Base-by-base conservation (phyloP, 208 protist species). In the Leishmania tropica region DNA sequence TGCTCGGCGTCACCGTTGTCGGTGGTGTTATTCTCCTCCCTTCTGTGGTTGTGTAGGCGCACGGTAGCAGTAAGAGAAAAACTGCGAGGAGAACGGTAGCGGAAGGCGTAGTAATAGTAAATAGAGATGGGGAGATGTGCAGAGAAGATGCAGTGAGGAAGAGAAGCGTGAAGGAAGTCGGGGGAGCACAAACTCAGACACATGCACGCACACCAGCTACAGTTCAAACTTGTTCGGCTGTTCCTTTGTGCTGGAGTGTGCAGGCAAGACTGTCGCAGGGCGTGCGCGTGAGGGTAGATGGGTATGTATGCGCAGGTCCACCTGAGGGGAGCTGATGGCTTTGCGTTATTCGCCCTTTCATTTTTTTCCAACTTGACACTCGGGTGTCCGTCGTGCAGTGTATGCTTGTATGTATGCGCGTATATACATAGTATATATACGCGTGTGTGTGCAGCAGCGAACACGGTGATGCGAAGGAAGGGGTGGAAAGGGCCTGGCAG, bases 401-500 rank as follows among this genome's bases (percentile, higher is more conserved):
- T 48, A 73, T 48, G 42, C 10, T 17, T 73, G 17, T 35, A 73
- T 48, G 24, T 10, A 24, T 48, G 5, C 28, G 7, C 37, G 13
- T 67, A 71, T 83, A 83, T 83, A 78, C n/a, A 40, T 62, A 62
- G 62, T 54, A 54, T 58, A 40, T 31, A 62, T 64, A 19, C 31
- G 40, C 31, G 15, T 81, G 47, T 51, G 58, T 53, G 40, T 70
- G 51, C 35, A 81, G 78, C 45, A 65, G 67, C 65, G 19, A 3
- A 28, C 45, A 47, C 24, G 79, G 54, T 37, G 11, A 82, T 53
- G 42, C 40, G 19, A 56, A 54, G 47, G n/a, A 42, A 53, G 40
- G 40, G 71, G 71, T 21, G 19, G 40, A 75, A n/a, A 75, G n/a
- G 3, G 71, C 3, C 35, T 37, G 17, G 3, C 62, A 67, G 62